phyloP scores from a whole-genome alignment of 257 asterid genomes.

The Solanum ossicruentum region DNA sequence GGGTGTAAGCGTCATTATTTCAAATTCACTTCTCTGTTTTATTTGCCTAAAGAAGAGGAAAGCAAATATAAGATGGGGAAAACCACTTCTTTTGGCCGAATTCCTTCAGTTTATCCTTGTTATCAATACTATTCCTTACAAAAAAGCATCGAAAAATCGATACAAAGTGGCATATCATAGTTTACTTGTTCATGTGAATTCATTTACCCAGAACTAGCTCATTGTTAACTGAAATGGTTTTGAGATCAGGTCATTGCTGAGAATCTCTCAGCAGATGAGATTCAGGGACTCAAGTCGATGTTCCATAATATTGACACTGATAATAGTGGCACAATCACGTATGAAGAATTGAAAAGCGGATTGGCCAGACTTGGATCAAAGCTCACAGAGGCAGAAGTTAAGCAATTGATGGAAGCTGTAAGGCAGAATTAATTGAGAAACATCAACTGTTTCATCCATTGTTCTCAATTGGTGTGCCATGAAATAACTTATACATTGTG shows the following conservation, averaged over 20 bases:
- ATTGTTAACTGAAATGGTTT: not conserved
- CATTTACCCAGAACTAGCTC: not conserved
- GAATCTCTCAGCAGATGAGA: conserved; percentile 65
- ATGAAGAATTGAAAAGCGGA: conserved; percentile 68
- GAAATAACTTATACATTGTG: not conserved
- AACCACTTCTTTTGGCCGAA: not conserved
- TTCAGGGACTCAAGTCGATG: conserved; percentile 76
- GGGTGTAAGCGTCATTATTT: not conserved
- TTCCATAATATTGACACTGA: conserved; percentile 77
- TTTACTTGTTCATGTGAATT: not conserved
- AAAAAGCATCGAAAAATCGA: not conserved
- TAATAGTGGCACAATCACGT: conserved; percentile 67
- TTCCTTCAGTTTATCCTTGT: not conserved
- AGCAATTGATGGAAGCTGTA: conserved; percentile 90
- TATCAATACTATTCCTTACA: not conserved
- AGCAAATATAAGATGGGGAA: not conserved
- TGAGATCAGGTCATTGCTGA: conserved; percentile 65
- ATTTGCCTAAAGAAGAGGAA: not conserved
- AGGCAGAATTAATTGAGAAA: not conserved
- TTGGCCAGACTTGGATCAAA: conserved; percentile 77
- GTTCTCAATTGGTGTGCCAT: not conserved
- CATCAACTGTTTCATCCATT: not conserved
- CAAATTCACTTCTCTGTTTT: not conserved
- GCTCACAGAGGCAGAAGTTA: conserved; percentile 66
- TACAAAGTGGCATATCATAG: not conserved